Base-by-base conservation (phyloP, 176 grass and related monocot genomes). In the Musa troglodytarum region DNA sequence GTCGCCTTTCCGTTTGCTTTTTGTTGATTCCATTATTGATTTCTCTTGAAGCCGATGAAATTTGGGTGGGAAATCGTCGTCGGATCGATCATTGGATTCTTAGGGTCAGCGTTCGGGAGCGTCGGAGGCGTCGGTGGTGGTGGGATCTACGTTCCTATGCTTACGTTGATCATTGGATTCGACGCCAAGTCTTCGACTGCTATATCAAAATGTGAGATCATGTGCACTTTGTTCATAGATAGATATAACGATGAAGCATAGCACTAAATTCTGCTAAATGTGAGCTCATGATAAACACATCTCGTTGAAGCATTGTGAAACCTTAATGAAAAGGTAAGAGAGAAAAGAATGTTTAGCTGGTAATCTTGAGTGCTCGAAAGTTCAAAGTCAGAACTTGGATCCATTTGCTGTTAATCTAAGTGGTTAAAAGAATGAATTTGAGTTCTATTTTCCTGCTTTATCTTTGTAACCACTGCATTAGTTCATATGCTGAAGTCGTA, bases 141-240 rank as follows among this genome's bases (percentile, higher is more conserved):
- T 10, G 77, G 77, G 10, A 79, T 79, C 23, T 79, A 69, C 19
- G 66, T 79, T 28, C 77, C 77, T 22, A 79, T 79, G 77, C 77
- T 79, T n/a, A 79, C 66, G 10, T 53, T 79, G 25, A 79, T 79
- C 53, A 61, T 79, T 19, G 77, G 77, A 10, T 79, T 79, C 52
- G 77, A 79, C 25, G 50, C 77, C 10, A 79, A 79, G 52, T 79
- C 77, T 19, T 79, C 77, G 2, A 70, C 77, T 16, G 77, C 77
- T 20, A 79, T 79, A 79, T 79, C 77, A 12, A 79, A 79, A 70
- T 79, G 77, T 79, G 21, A 50, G 77, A 54, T 69, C 50, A 65
- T 76, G 49, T 63, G 12, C 9, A 1, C 1, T 21, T 6, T 43
- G 4, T 24, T 26, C 1, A 6, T 43, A 43, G 34, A 43, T 43